Evolutionary conservation across 768 basidiomycete species (phyloP).

Genomic region (Suillus alpinus): DNA sequence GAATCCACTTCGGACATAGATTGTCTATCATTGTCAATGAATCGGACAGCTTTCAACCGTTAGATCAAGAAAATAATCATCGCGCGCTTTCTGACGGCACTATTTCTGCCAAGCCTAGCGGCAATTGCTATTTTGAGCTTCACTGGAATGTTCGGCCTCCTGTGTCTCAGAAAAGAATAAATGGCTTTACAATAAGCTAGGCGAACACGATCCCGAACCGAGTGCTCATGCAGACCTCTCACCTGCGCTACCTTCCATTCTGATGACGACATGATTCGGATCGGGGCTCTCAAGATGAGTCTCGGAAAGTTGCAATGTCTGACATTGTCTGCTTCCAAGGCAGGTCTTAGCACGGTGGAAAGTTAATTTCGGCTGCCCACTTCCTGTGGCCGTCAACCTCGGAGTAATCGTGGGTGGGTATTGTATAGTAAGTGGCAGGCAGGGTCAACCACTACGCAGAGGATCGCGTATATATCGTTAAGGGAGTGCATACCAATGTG

Average conservation of each 20-base stretch:
- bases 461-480: neutral
- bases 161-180: neutral
- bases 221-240: neutral
- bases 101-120: neutral
- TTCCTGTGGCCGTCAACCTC: neutral
- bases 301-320: neutral
- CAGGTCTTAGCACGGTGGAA: neutral
- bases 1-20: neutral
- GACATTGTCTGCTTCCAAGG: neutral
- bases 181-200: neutral
- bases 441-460: neutral
- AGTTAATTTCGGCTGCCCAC: neutral
- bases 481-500: neutral
- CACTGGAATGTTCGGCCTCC: neutral
- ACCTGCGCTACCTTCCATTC: neutral
- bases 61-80: neutral
- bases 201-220: neutral
- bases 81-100: neutral
- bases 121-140: neutral
- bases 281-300: neutral
- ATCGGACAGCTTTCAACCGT: neutral
- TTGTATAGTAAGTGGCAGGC: neutral
- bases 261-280: neutral
- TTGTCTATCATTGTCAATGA: neutral
- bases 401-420: neutral